Evolutionary conservation across 371 early-diverging fungal genomes (phyloP).

Genomic region (Conidiobolus incongruus): DNA sequence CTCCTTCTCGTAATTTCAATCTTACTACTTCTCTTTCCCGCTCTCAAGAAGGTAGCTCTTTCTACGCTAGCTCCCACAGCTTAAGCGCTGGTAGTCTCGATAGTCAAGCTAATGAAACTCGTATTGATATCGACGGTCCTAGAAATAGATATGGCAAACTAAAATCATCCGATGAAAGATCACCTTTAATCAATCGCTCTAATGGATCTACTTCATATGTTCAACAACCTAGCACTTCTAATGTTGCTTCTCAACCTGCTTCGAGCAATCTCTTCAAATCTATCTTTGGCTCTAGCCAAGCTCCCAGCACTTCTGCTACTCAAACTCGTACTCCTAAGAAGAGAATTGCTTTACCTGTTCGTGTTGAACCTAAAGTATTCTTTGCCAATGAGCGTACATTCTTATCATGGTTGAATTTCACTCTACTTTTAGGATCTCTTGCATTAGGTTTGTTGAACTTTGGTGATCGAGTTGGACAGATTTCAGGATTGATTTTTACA

Average conservation of each 20-base stretch:
- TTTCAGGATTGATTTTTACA: slow-evolving; percentile 57
- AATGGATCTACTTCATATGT: too few species aligned
- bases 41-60: slow-evolving; percentile 14
- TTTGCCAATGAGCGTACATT: slow-evolving; percentile 96
- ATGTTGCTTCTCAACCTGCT: neutral
- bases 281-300: neutral
- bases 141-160: neutral
- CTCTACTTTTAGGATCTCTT: slow-evolving; percentile 36
- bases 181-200: neutral
- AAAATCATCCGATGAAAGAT: neutral
- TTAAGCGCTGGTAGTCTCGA: too few species aligned
- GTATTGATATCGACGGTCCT: neutral
- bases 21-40: slow-evolving; percentile 22
- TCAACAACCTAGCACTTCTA: too few species aligned
- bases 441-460: slow-evolving; percentile 47
- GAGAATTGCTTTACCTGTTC: slow-evolving; percentile 54
- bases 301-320: slow-evolving; percentile 2
- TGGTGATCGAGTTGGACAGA: slow-evolving; percentile 46
- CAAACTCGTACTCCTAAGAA: slow-evolving; percentile 20
- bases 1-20: slow-evolving; percentile 16
- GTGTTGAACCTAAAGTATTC: slow-evolving; percentile 77
- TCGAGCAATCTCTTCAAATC: neutral
- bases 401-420: slow-evolving; percentile 51
- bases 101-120: neutral
- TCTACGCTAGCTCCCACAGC: too few species aligned